Percentiles rank a stretch among this genome's conserved stretches.
phyloP scores from a whole-genome alignment of 495 filamentous ascomycete species.

The Penicillium coffeae region DNA sequence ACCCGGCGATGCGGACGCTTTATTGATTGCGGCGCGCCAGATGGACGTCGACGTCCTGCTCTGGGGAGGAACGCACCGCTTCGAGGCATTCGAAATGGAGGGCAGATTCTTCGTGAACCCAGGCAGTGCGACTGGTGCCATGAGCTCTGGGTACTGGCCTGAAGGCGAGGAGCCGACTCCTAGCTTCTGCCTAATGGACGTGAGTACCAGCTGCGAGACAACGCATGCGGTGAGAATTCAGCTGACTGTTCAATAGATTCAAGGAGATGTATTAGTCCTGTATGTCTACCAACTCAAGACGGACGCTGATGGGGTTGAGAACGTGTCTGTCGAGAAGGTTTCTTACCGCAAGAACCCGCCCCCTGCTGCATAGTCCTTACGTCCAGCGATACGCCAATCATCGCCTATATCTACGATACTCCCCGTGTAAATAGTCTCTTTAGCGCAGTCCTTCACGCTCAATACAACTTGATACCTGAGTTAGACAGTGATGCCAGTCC shows the following conservation, averaged over 20 bases:
- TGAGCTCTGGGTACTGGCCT: conserved; percentile 66
- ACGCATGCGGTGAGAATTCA: no score
- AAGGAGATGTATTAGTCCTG: conserved; percentile 93
- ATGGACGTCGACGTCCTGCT: conserved; percentile 96
- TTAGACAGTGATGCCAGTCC: no score
- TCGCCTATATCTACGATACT: conserved; percentile 4
- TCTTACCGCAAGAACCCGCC: conserved; percentile 81
- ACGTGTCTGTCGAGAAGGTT: conserved; percentile 95
- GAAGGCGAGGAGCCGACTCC: conserved; percentile 80
- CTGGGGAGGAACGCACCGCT: conserved; percentile 95
- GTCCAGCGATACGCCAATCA: background rate
- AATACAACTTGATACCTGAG: conserved; percentile 6
- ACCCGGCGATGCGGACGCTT: conserved; percentile 80
- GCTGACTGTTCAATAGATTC: conserved; percentile 58
- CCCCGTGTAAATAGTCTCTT: conserved; percentile 33
- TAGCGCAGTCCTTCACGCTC: conserved; percentile 10
- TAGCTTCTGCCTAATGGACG: conserved; percentile 99
- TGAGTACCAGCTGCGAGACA: no score
- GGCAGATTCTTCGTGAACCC: conserved; percentile 99
- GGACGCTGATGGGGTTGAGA: conserved; percentile 83
- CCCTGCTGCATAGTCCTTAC: conserved; percentile 21
- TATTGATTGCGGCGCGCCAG: conserved; percentile 90
- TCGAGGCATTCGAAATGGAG: conserved; percentile 98
- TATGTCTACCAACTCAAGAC: conserved; percentile 97
- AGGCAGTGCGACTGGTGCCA: conserved; percentile 86